Conservation (phyloP, 345 rosid species). For the Lumnitzera racemosa region DNA sequence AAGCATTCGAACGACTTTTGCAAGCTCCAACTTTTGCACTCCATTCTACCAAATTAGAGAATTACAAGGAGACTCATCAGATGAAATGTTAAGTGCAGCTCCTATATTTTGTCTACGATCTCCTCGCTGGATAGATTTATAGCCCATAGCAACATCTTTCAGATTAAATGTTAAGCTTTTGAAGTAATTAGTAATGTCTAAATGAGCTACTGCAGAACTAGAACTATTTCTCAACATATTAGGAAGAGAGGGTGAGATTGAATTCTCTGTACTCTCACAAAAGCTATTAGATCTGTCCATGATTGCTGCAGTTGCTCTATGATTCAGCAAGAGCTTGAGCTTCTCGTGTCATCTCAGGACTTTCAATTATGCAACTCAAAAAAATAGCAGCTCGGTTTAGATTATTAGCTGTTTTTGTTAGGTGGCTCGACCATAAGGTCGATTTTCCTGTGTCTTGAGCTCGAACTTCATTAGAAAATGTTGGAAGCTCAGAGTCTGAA, state of each 20-base stretch:
- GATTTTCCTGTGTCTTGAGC: too few species aligned
- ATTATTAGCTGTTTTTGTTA: too few species aligned
- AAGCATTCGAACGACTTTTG: too few species aligned
- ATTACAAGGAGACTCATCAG: too few species aligned
- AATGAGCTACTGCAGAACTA: slow-evolving; percentile 33
- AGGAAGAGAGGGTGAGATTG: slow-evolving; percentile 60
- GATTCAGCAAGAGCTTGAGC: slow-evolving; percentile 14
- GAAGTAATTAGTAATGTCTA: slow-evolving; percentile 58
- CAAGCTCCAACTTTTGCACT: too few species aligned
- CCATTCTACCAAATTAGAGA: too few species aligned
- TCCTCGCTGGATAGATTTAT: slow-evolving; percentile 66
- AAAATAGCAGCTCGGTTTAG: too few species aligned
- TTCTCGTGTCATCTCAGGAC: slow-evolving; percentile 59
- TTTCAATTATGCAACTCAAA: slow-evolving; percentile 17
- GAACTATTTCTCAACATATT: slow-evolving; percentile 58
- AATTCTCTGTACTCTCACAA: slow-evolving; percentile 69
- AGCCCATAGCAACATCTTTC: slow-evolving; percentile 63
- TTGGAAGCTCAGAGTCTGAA: too few species aligned
- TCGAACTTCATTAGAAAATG: too few species aligned
- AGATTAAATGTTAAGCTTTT: slow-evolving; percentile 69
- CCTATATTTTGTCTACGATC: slow-evolving; percentile 11
- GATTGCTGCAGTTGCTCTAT: slow-evolving; percentile 53
- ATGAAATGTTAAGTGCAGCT: too few species aligned
- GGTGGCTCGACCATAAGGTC: too few species aligned
- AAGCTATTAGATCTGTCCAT: slow-evolving; percentile 86